Percentiles rank a stretch among this genome's conserved stretches.
Conservation (phyloP, 305 asterid genomes). For the Andrographis paniculata region DNA sequence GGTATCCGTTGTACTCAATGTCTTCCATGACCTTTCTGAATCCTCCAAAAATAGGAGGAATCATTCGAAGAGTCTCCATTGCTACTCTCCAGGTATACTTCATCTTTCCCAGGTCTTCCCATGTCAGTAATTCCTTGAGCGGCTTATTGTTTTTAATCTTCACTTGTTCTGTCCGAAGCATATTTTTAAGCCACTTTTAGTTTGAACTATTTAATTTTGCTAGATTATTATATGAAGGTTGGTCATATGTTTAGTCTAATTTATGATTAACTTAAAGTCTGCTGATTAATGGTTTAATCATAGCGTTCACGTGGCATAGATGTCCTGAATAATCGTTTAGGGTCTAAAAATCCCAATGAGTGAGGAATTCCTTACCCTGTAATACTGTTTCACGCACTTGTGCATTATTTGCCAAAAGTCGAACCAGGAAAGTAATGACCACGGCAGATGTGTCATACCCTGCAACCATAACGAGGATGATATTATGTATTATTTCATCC, state of each 20-base stretch:
- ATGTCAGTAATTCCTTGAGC: constrained; percentile 33
- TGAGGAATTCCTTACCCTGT: constrained; percentile 28
- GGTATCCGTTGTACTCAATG: constrained; percentile 49
- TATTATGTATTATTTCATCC: constrained; percentile 59
- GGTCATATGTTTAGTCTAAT: too few species aligned
- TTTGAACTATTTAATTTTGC: too few species aligned
- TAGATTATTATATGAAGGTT: too few species aligned
- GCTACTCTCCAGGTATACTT: constrained; percentile 74
- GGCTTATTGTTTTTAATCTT: constrained; percentile 39
- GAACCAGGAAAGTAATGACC: constrained; percentile 47
- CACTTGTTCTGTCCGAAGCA: constrained; percentile 42
- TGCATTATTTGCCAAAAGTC: constrained; percentile 41
- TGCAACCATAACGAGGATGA: constrained; percentile 56
- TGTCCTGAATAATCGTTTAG: too few species aligned
- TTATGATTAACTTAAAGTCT: too few species aligned
- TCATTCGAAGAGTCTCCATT: constrained; percentile 49
- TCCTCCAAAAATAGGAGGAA: constrained; percentile 62
- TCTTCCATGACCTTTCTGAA: constrained; percentile 49
- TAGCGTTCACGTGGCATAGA: too few species aligned
- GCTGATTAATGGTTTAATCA: too few species aligned
- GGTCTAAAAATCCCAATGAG: neutral
- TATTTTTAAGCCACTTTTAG: too few species aligned
- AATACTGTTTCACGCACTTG: constrained; percentile 38
- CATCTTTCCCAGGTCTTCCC: constrained; percentile 77
- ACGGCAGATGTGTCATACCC: constrained; percentile 68